Conservation (phyloP, 164 flowering plant species). For the Litsea cubeba region DNA sequence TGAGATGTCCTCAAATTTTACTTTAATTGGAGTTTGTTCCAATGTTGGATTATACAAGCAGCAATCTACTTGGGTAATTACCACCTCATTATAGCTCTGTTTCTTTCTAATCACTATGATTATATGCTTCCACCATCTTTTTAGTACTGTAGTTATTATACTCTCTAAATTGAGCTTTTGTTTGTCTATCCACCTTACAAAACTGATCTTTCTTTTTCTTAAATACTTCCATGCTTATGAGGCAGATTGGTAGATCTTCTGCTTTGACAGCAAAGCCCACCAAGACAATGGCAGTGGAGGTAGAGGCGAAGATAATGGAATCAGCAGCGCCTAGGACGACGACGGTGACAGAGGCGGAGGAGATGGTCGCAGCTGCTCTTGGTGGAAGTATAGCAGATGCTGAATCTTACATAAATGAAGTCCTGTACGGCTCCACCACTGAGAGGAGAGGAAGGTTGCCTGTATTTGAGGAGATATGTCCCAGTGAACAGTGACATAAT, state of each 20-base stretch:
- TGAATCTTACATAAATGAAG: neutral
- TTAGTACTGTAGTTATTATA: too few species aligned
- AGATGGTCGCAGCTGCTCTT: neutral
- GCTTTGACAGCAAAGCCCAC: neutral
- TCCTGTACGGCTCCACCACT: neutral
- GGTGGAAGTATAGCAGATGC: neutral
- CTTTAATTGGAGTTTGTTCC: too few species aligned
- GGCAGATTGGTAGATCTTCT: neutral
- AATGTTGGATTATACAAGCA: too few species aligned
- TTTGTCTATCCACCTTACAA: too few species aligned
- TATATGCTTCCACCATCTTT: too few species aligned
- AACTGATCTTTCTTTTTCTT: neutral
- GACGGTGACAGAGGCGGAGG: neutral
- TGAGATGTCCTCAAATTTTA: too few species aligned
- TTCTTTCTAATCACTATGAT: too few species aligned
- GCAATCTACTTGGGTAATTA: too few species aligned
- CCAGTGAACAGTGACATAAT: neutral
- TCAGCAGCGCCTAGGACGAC: neutral
- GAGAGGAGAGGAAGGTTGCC: slow-evolving; percentile 1
- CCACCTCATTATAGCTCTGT: too few species aligned
- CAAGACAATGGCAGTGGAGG: too few species aligned
- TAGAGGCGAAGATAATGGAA: too few species aligned
- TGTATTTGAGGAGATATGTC: slow-evolving; percentile 1
- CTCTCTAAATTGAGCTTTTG: too few species aligned
- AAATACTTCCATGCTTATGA: neutral